Percentiles rank a stretch among this genome's conserved stretches.
phyloP scores from a whole-genome alignment of 345 rosid genomes.

The Citrus hindsii region DNA sequence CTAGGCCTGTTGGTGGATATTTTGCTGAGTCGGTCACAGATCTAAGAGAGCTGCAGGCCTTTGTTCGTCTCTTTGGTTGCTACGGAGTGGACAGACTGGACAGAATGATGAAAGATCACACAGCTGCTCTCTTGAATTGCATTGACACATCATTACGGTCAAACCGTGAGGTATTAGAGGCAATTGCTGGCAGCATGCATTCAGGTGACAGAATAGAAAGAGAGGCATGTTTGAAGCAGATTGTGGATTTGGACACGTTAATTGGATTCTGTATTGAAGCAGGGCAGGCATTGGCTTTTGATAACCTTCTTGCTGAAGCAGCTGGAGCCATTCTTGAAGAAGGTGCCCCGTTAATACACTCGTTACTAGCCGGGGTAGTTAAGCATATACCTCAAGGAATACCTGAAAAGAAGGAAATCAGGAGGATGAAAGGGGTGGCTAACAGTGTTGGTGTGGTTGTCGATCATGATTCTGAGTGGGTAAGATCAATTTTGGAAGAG shows the following conservation, averaged over 20 bases:
- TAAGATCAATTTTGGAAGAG: slow-evolving; percentile 83
- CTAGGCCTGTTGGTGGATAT: slow-evolving; percentile 97
- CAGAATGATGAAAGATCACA: slow-evolving; percentile 94
- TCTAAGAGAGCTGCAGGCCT: slow-evolving; percentile 74
- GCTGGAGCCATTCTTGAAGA: slow-evolving; percentile 85
- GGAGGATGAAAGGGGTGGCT: slow-evolving; percentile 80
- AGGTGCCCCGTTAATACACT: slow-evolving; percentile 76
- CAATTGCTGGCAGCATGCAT: slow-evolving; percentile 92
- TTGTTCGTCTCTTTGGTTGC: slow-evolving; percentile 87
- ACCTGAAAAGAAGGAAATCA: slow-evolving; percentile 83
- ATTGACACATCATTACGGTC: slow-evolving; percentile 86
- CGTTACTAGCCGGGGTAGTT: slow-evolving; percentile 71
- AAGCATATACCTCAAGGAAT: slow-evolving; percentile 84
- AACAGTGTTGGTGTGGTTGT: slow-evolving; percentile 47
- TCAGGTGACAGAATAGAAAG: slow-evolving; percentile 89
- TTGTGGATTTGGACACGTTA: slow-evolving; percentile 89
- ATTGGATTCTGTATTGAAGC: slow-evolving; percentile 94
- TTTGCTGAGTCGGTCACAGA: slow-evolving; percentile 98
- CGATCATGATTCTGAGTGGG: slow-evolving; percentile 98
- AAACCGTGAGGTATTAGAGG: slow-evolving; percentile 81
- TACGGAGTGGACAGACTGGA: slow-evolving; percentile 94
- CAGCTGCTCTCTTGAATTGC: slow-evolving; percentile 90
- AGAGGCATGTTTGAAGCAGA: slow-evolving; percentile 75
- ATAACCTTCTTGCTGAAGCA: slow-evolving; percentile 90
- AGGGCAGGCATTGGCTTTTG: slow-evolving; percentile 96